A percentile compares a stretch with the other conserved stretches of the same genome.
phyloP scores from a whole-genome alignment of 2,329 filamentous ascomycete genomes.

The Neonectria hederae region DNA sequence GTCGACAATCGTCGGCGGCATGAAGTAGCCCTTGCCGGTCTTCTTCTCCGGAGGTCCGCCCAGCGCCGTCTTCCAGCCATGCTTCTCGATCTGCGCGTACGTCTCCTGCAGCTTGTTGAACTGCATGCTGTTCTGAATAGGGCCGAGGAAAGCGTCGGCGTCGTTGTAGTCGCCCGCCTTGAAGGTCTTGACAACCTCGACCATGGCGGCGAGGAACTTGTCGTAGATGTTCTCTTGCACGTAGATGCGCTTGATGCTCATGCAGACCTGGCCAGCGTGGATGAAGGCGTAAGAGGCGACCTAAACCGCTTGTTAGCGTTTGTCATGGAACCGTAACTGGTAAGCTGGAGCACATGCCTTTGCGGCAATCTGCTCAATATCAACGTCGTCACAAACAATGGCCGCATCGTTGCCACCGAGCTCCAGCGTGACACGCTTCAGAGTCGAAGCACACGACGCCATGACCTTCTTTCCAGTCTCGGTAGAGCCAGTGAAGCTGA shows the following conservation, averaged over 20 bases:
- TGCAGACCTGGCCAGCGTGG: conserved; percentile 59
- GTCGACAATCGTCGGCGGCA: conserved; percentile 68
- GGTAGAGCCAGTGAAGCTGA: conserved; percentile 70
- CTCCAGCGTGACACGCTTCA: conserved; percentile 71
- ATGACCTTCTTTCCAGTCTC: conserved; percentile 69
- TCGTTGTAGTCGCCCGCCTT: conserved; percentile 57
- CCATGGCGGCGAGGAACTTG: conserved; percentile 54
- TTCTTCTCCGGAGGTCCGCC: conserved; percentile 32
- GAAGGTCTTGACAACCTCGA: conserved; percentile 43
- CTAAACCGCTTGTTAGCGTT: background rate
- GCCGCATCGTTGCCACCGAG: conserved; percentile 68
- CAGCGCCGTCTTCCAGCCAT: conserved; percentile 52
- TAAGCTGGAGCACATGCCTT: conserved; percentile 12
- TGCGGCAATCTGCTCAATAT: conserved; percentile 49
- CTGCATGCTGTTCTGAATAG: conserved; percentile 69
- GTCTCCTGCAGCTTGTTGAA: conserved; percentile 54
- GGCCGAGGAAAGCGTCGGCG: conserved; percentile 57
- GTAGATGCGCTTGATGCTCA: conserved; percentile 65
- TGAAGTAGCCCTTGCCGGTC: conserved; percentile 59
- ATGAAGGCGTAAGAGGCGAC: conserved; percentile 53
- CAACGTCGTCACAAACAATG: conserved; percentile 66
- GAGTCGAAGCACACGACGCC: conserved; percentile 59
- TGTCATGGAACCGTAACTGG: background rate
- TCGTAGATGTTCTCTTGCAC: conserved; percentile 70
- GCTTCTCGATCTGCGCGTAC: conserved; percentile 58